These are phyloP conservation scores for Platismatia glauca DNA, from an alignment of 495 filamentous ascomycete genomes.

Conservation along the genomic window DNA sequence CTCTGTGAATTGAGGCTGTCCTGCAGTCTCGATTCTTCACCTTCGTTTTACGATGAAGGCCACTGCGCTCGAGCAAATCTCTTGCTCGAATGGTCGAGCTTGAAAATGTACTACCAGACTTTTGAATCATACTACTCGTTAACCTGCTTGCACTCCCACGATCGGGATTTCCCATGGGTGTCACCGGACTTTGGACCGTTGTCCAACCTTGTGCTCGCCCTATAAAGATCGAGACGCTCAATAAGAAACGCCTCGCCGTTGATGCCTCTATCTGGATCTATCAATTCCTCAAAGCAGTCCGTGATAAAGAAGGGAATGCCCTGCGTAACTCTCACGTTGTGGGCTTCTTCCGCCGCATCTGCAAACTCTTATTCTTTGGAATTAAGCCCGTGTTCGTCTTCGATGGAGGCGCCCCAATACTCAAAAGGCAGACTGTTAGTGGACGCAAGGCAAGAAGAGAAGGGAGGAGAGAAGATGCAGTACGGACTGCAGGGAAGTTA, in stretches of 20 bases:
- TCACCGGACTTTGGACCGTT: conserved; percentile 93
- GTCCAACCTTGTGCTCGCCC: conserved; percentile 75
- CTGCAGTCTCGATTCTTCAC: background rate
- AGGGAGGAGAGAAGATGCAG: conserved; percentile 86
- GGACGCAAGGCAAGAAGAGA: conserved; percentile 71
- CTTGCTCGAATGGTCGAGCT: background rate
- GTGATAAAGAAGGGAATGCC: conserved; percentile 96
- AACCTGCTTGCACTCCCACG: background rate
- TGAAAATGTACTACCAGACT: background rate
- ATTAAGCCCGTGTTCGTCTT: conserved; percentile 97
- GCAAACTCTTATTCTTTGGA: conserved; percentile 93
- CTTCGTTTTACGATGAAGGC: background rate
- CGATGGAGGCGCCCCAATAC: conserved; percentile 82
- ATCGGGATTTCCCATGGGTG: conserved; percentile 61
- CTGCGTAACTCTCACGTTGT: conserved; percentile 91
- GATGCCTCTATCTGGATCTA: conserved; percentile 99
- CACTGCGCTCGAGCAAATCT: background rate
- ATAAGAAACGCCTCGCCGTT: conserved; percentile 88
- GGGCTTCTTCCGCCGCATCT: conserved; percentile 95
- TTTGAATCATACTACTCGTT: background rate
- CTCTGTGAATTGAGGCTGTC: background rate
- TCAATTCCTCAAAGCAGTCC: conserved; percentile 96
- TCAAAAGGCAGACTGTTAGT: conserved; percentile 86
- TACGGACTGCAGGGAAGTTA: conserved; percentile 78
- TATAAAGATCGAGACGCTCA: conserved; percentile 90